A percentile compares a stretch with the other conserved stretches of the same genome.
Conservation (phyloP, 192 early-diverging fungal genomes). For the Backusella tarrabulga region DNA sequence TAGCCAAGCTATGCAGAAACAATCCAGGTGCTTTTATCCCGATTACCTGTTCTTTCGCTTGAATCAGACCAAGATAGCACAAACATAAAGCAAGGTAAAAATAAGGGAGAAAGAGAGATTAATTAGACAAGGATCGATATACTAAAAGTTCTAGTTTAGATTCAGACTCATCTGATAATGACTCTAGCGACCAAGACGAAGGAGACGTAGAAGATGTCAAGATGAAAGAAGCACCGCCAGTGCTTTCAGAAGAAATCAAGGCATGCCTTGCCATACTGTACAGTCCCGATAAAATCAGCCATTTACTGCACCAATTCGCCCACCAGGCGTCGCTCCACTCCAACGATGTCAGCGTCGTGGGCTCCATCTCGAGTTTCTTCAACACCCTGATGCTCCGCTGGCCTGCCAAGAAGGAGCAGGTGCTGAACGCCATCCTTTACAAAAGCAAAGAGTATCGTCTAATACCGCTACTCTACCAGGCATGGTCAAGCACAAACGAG, state of each 20-base stretch:
- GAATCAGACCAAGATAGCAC: not conserved
- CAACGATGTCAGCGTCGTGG: not conserved
- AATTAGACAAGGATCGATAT: no score
- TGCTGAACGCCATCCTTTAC: conserved; percentile 52
- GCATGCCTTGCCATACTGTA: conserved; percentile 6
- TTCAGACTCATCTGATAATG: conserved; percentile 35
- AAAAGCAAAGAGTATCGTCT: not conserved
- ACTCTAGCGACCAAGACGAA: conserved; percentile 39
- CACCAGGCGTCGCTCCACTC: not conserved
- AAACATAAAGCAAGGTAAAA: not conserved
- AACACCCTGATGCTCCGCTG: conserved; percentile 56
- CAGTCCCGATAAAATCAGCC: not conserved
- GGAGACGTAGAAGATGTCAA: conserved; percentile 36
- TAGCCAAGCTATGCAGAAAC: not conserved
- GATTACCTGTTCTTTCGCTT: not conserved
- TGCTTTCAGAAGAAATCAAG: conserved; percentile 4
- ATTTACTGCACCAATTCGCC: not conserved
- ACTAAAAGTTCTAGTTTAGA: not conserved
- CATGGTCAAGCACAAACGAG: conserved; percentile 5
- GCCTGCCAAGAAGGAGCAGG: conserved; percentile 49
- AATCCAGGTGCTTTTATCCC: not conserved
- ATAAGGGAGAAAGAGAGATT: not conserved
- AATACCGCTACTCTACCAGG: conserved; percentile 14
- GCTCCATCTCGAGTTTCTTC: conserved; percentile 41
- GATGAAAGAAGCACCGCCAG: conserved; percentile 14